Base-by-base conservation (phyloP, 2,329 filamentous ascomycete genomes). In the Lachnellula subtilissima region DNA sequence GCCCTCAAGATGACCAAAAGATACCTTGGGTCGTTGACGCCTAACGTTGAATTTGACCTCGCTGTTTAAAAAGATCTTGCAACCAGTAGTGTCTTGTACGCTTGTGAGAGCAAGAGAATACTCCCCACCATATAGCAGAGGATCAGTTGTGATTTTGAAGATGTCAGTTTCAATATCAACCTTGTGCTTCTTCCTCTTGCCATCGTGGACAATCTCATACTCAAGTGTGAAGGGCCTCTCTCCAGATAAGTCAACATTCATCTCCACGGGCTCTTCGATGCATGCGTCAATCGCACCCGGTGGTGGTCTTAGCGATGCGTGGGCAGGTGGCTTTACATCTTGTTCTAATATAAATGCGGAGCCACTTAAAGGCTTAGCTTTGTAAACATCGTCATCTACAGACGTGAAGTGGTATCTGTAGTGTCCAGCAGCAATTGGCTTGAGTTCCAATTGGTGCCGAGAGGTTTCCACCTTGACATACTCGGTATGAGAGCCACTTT, bases 131-230 rank as follows among this genome's bases (percentile, higher is more conserved):
- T 88, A 87, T 6, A 78, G 78, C 43, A 99, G 76, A 17, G 81
- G 78, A 2, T 87, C 82, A 0, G 93, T 97, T 61, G 83, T 82
- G 68, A 99, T 91, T 39, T 79, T 87, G 69, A 86, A 86, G 22
- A 77, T 73, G 50, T 82, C 76, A 2, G 75, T 77, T 23, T 84
- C 77, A 54, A 96, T 88, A 55, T 81, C 77, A 25, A 84, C 77
- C 54, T 80, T 82, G 64, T 87, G 81, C 51, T 88, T 87, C 60
- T 83, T 86, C 52, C 92, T 84, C 73, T 89, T 95, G 54, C 92
- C 92, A 54, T 91, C 89, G 72, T 97, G 89, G 7, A 97, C 83
- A 42, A 97, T 77, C 72, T 97, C 94, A 75, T 96, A 99, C 69
- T 97, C 91, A 40, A 99, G 75, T 22, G 80, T 88, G 78, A 93